phyloP scores from a whole-genome alignment of 306 rosid species.

The Dicorynia guianensis region DNA sequence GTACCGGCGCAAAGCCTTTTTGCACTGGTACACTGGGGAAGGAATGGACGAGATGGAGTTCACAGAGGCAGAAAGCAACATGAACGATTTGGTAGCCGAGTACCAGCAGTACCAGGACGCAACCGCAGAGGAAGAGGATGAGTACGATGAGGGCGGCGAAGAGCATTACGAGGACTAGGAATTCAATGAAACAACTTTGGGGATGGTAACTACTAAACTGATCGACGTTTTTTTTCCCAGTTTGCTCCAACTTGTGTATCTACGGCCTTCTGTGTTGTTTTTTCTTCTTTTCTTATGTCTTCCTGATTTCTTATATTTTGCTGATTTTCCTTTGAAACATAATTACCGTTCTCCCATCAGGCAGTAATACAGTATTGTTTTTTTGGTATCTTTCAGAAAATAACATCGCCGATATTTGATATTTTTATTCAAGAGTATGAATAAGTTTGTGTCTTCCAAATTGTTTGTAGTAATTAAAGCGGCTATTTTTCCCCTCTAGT shows the following conservation, averaged over 20 bases:
- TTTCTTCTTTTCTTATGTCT: slow-evolving; percentile 1
- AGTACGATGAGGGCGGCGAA: slow-evolving; percentile 64
- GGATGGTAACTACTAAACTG: slow-evolving; percentile 17
- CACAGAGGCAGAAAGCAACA: slow-evolving; percentile 92
- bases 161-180: slow-evolving; percentile 47
- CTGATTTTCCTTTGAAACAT: slow-evolving; percentile 27
- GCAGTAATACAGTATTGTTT: slow-evolving; percentile 28
- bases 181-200: slow-evolving; percentile 16
- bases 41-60: slow-evolving; percentile 99
- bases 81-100: slow-evolving; percentile 94
- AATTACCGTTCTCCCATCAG: background rate
- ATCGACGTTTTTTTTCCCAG: slow-evolving; percentile 4
- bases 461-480: background rate
- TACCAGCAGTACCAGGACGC: slow-evolving; percentile 97
- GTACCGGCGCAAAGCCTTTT: slow-evolving; percentile 91
- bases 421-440: slow-evolving; percentile 37
- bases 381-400: slow-evolving; percentile 37
- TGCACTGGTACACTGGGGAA: slow-evolving; percentile 97
- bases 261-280: slow-evolving; percentile 35
- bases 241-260: slow-evolving; percentile 37
- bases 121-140: slow-evolving; percentile 81
- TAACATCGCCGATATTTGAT: slow-evolving; percentile 3
- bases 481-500: background rate
- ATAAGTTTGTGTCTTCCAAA: slow-evolving; percentile 16
- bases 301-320: slow-evolving; percentile 42